Evolutionary conservation across 805 yeast species (phyloP).

Genomic region (Lipomyces yamadae): DNA sequence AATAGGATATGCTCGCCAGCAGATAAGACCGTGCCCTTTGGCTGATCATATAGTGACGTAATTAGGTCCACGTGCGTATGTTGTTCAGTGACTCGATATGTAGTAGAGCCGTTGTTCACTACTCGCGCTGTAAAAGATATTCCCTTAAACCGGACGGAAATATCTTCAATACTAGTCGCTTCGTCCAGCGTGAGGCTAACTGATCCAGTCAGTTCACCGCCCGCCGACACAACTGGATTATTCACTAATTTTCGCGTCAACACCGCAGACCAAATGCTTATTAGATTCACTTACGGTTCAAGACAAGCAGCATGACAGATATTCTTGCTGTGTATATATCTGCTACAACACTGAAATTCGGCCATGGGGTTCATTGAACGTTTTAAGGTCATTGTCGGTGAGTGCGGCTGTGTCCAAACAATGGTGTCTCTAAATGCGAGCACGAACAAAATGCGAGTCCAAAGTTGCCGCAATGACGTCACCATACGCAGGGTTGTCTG

Average conservation of each 20-base stretch:
- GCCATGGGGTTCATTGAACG: too few species aligned
- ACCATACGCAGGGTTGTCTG: too few species aligned
- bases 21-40: constrained; percentile 6
- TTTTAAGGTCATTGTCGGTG: too few species aligned
- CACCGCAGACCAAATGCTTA: background rate
- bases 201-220: constrained; percentile 15
- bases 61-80: constrained; percentile 17
- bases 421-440: too few species aligned
- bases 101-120: background rate
- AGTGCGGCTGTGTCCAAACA: too few species aligned
- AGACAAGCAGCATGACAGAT: background rate
- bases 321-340: too few species aligned
- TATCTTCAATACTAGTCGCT: constrained; percentile 15
- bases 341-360: too few species aligned
- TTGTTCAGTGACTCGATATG: constrained; percentile 5
- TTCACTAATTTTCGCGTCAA: constrained; percentile 8
- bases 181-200: constrained; percentile 13
- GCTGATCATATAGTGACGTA: background rate
- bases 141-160: constrained; percentile 26
- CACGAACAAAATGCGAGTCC: too few species aligned
- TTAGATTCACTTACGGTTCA: background rate
- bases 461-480: too few species aligned
- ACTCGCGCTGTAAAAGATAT: constrained; percentile 13
- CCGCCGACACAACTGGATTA: constrained; percentile 19
- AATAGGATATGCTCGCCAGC: constrained; percentile 8